Conservation (phyloP, 257 asterid species). For the Scutellaria minor region DNA sequence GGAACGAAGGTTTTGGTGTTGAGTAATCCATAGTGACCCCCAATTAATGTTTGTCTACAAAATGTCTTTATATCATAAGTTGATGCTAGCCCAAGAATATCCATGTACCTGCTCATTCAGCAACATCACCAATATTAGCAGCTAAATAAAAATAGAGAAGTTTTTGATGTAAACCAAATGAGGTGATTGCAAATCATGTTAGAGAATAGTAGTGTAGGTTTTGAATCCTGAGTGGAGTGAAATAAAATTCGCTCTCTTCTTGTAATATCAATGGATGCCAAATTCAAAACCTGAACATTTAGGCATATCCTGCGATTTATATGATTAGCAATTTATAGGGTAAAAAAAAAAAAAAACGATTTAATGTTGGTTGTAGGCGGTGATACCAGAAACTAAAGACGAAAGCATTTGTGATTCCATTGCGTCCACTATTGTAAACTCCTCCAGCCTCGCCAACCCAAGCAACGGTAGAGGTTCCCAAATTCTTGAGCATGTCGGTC, state of each 20-base stretch:
- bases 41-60: slow-evolving; percentile 50
- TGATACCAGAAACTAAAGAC: slow-evolving; percentile 70
- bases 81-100: slow-evolving; percentile 47
- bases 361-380: no score
- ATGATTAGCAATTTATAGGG: no score
- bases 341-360: no score
- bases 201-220: no score
- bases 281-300: no score
- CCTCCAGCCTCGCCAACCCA: slow-evolving; percentile 49
- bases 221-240: no score
- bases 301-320: no score
- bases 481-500: slow-evolving; percentile 16
- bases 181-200: no score
- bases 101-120: slow-evolving; percentile 48
- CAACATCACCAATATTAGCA: not conserved
- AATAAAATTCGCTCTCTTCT: no score
- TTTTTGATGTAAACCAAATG: no score
- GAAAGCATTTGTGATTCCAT: slow-evolving; percentile 62
- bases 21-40: slow-evolving; percentile 55
- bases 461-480: slow-evolving; percentile 31
- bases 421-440: slow-evolving; percentile 39
- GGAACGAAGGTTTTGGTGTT: slow-evolving; percentile 45
- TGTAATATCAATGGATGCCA: no score
- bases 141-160: no score
- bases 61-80: slow-evolving; percentile 41